Percentiles rank a stretch among this genome's conserved stretches.
Evolutionary conservation across 2,329 filamentous ascomycete species (phyloP).

Genomic region (Shiraia bambusicola): DNA sequence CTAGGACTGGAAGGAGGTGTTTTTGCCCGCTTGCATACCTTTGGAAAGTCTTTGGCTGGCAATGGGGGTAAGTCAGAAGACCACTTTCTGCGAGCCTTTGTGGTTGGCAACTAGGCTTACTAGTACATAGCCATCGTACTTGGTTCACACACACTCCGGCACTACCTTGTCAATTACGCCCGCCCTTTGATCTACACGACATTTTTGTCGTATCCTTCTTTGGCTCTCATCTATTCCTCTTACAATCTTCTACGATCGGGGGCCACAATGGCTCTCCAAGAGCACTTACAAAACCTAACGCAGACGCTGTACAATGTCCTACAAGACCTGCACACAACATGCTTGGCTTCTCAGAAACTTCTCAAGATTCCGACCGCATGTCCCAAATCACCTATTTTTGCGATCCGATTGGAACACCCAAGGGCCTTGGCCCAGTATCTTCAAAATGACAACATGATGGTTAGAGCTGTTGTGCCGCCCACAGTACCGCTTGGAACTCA

Average conservation of each 20-base stretch:
- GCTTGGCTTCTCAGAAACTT: conserved; percentile 8
- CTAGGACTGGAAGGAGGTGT: conserved; percentile 58
- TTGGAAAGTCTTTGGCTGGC: conserved; percentile 68
- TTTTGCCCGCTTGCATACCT: conserved; percentile 63
- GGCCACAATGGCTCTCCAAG: conserved; percentile 22
- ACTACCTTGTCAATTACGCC: conserved; percentile 43
- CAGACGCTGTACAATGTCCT: conserved; percentile 23
- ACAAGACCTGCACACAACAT: conserved; percentile 10
- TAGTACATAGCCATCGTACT: conserved; percentile 32
- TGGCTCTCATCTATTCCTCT: conserved; percentile 44
- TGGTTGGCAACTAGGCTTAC: too few species aligned
- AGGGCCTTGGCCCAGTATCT: conserved; percentile 30
- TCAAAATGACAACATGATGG: conserved; percentile 35
- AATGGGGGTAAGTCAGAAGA: conserved; percentile 61
- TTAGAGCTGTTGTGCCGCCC: conserved; percentile 44
- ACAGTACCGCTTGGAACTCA: conserved; percentile 45
- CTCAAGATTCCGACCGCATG: conserved; percentile 29
- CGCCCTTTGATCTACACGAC: conserved; percentile 48
- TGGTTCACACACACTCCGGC: conserved; percentile 29
- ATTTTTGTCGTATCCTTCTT: conserved; percentile 45
- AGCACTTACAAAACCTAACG: conserved; percentile 27
- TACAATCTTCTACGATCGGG: conserved; percentile 31
- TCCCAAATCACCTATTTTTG: conserved; percentile 37
- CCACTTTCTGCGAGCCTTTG: too few species aligned
- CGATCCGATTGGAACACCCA: conserved; percentile 33